Conservation (phyloP, 2,329 filamentous ascomycete genomes). For the Paraconiothyrium sp. region DNA sequence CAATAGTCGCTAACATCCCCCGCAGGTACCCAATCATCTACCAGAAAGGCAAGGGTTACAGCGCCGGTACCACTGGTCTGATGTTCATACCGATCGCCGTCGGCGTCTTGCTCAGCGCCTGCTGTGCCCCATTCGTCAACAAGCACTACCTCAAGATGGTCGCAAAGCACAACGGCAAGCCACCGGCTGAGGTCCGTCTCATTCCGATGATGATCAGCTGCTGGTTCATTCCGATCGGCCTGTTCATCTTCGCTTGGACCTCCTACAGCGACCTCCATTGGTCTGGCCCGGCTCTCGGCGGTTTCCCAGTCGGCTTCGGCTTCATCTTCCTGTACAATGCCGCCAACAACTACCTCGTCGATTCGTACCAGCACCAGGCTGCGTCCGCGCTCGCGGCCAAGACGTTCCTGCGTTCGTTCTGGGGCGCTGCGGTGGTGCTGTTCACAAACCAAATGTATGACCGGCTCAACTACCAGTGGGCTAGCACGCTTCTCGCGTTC, state of each 20-base stretch:
- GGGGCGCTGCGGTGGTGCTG: constrained; percentile 79
- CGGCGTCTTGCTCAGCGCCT: constrained; percentile 74
- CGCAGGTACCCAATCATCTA: constrained; percentile 73
- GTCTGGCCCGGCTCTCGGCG: constrained; percentile 76
- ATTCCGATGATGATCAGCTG: constrained; percentile 73
- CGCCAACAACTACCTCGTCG: constrained; percentile 63
- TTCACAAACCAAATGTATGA: constrained; percentile 80
- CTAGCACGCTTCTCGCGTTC: constrained; percentile 75
- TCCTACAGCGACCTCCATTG: constrained; percentile 73
- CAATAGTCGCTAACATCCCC: constrained; percentile 46
- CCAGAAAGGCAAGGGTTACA: constrained; percentile 81
- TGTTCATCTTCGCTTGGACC: constrained; percentile 75
- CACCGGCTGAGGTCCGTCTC: constrained; percentile 79
- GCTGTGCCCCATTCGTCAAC: constrained; percentile 78
- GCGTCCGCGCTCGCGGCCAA: constrained; percentile 84
- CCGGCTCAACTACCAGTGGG: constrained; percentile 79
- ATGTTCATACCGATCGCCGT: constrained; percentile 89
- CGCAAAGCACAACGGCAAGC: constrained; percentile 71
- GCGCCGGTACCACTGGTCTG: constrained; percentile 76
- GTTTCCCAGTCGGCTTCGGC: constrained; percentile 73
- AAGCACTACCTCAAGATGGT: constrained; percentile 77
- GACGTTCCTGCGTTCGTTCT: constrained; percentile 81
- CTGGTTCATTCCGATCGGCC: constrained; percentile 70
- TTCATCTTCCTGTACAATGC: constrained; percentile 87
- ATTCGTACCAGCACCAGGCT: constrained; percentile 76